phyloP scores from a whole-genome alignment of 495 filamentous ascomycete species.

The Tuber calosporum region DNA sequence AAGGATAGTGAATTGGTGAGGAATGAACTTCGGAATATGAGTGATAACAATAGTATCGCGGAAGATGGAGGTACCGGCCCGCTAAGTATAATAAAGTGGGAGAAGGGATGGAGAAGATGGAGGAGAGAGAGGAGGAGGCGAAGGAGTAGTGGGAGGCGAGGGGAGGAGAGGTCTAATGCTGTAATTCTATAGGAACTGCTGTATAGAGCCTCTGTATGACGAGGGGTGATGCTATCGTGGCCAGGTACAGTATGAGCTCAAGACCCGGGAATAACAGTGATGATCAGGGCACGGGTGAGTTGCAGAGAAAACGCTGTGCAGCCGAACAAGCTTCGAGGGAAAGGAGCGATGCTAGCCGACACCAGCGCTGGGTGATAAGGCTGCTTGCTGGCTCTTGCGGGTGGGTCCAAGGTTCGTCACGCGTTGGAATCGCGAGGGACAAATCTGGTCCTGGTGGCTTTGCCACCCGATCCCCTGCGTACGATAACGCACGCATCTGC shows the following conservation, averaged over 20 bases:
- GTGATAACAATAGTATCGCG: not conserved
- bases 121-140: slow-evolving; percentile 6
- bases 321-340: not conserved
- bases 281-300: not conserved
- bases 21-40: not conserved
- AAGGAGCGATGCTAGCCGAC: not conserved
- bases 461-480: not conserved
- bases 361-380: not conserved
- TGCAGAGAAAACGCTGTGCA: not conserved
- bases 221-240: not conserved
- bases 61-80: not conserved
- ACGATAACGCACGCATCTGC: slow-evolving; percentile 11
- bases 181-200: slow-evolving; percentile 5
- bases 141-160: not conserved
- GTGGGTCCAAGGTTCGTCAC: not conserved
- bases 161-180: not conserved
- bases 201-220: slow-evolving; percentile 1
- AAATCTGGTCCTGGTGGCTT: not conserved
- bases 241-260: not conserved
- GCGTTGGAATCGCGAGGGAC: not conserved
- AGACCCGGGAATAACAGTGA: not conserved
- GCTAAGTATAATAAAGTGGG: not conserved
- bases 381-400: not conserved
- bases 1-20: not conserved
- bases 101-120: not conserved